Conservation (phyloP, 345 rosid genomes). For the Trapa incisa region DNA sequence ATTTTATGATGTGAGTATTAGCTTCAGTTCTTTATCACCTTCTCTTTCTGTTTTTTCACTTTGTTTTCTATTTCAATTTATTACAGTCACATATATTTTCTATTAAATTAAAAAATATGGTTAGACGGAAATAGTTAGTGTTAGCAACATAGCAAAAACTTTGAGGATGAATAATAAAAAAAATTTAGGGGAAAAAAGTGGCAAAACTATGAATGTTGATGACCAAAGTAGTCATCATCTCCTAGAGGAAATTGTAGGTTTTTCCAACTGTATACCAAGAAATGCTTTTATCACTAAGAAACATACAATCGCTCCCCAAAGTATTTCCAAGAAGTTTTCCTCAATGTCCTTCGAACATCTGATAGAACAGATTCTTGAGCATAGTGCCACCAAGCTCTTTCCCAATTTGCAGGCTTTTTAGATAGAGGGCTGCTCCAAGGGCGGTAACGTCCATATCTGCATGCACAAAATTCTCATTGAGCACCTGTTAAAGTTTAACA, state of each 20-base stretch:
- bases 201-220: no score
- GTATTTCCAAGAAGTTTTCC: constrained; percentile 80
- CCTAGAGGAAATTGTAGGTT: background rate
- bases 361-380: constrained; percentile 67
- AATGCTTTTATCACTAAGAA: background rate
- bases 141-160: no score
- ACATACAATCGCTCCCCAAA: constrained; percentile 69
- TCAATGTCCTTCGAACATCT: constrained; percentile 59
- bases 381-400: constrained; percentile 76
- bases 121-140: no score
- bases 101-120: no score
- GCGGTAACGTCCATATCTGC: constrained; percentile 86
- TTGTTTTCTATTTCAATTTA: no score
- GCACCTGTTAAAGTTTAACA: background rate
- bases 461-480: constrained; percentile 7
- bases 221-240: no score
- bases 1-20: no score
- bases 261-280: background rate
- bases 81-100: no score
- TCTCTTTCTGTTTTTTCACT: no score
- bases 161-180: no score
- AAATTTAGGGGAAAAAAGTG: no score
- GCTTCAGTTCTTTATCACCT: no score
- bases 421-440: constrained; percentile 47
- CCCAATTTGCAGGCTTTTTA: constrained; percentile 63